Evolutionary conservation across 2,329 filamentous ascomycete species (phyloP).

Genomic region (Talaromyces sp.): DNA sequence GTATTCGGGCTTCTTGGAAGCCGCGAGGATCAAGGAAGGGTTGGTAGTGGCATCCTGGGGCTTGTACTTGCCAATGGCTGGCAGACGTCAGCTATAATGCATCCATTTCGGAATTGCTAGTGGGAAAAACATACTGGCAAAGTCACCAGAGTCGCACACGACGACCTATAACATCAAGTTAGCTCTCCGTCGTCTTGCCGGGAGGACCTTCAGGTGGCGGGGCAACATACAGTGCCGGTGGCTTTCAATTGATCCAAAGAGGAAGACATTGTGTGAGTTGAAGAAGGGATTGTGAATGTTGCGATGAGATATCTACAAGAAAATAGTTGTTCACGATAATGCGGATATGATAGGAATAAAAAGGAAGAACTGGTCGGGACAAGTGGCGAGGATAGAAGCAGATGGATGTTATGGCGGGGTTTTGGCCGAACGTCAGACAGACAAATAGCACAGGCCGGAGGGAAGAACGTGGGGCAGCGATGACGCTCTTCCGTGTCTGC

Average conservation of each 20-base stretch:
- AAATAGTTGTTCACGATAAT: not conserved
- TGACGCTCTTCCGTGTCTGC: constrained; percentile 19
- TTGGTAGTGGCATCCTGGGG: constrained; percentile 99
- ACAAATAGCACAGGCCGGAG: constrained; percentile 8
- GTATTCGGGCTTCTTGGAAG: constrained; percentile 97
- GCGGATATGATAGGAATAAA: not conserved
- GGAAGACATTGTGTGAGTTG: constrained; percentile 63
- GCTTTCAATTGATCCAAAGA: constrained; percentile 97
- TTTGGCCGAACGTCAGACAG: not conserved
- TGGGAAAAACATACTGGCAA: constrained; percentile 62
- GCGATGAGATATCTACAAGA: constrained; percentile 14
- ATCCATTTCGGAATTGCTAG: not conserved
- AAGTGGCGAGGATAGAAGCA: constrained; percentile 9
- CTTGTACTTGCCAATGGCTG: constrained; percentile 99
- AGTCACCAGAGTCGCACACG: constrained; percentile 94
- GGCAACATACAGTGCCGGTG: constrained; percentile 73
- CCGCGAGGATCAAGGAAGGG: constrained; percentile 95
- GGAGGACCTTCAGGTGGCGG: constrained; percentile 12
- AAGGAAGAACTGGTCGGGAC: not conserved
- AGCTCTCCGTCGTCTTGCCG: constrained; percentile 3
- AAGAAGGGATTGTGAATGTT: constrained; percentile 11
- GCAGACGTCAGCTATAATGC: constrained; percentile 24
- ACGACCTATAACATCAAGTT: constrained; percentile 62
- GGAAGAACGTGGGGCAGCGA: constrained; percentile 25
- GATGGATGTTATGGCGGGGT: constrained; percentile 8